Base-by-base conservation (phyloP, 2,329 filamentous ascomycete genomes). In the Cordyceps fumosorosea region DNA sequence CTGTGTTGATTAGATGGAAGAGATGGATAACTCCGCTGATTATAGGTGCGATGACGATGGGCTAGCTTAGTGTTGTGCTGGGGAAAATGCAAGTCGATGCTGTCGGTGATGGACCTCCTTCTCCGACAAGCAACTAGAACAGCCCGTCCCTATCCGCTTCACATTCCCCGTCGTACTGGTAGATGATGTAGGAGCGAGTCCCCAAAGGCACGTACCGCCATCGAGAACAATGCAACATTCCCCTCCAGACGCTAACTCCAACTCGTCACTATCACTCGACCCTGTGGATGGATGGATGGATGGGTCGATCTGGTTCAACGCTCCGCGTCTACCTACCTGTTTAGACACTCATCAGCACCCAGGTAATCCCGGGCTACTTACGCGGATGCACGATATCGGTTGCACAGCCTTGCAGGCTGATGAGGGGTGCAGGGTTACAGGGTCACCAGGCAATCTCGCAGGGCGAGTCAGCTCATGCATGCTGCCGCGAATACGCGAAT, bases 381-480 rank as follows among this genome's bases (percentile, higher is more conserved):
- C 29, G 44, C 42, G 44, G 24, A 45, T 47, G 54, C 37, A 45
- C 20, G 37, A 56, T 56, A 16, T 6, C n/a, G 5, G 11, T 24
- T 56, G 16, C 26, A 14, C 18, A 50, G 29, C 55, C 55, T 57
- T 40, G 55, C 54, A 45, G 54, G 45, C 42, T 56, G 26, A 44
- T 18, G 44, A 56, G 20, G 32, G 32, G 29, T 10, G 18, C 32
- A 54, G 32, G 52, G 37, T 32, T 32, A n/a, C 44, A 20, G 29
- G 44, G 14, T 16, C 55, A 26, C 48, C 44, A 44, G 55, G 32
- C 20, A 48, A 48, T 57, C 42, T 40, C 55, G 29, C 42, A 45
- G n/a, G 44, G 55, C 55, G 47, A 29, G 55, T 57, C 55, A 57
- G 29, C 45, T 22, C 51, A 53, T 37, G 51, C n/a, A 40, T 26